Evolutionary conservation across 805 yeast species (phyloP).

Genomic region (Kurtzmaniella cleridarum): DNA sequence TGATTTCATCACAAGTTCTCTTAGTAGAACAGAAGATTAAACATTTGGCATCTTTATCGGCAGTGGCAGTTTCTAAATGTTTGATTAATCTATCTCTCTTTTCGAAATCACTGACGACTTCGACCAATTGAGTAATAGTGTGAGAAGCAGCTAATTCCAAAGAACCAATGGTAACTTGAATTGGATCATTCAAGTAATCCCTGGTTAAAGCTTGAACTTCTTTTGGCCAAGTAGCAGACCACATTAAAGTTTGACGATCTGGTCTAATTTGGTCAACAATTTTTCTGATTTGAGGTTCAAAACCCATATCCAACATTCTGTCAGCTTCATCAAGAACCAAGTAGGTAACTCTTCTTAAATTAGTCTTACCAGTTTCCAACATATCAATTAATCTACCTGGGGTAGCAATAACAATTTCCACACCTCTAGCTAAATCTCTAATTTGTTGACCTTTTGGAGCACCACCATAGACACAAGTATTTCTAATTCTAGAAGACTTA

Average conservation of each 20-base stretch:
- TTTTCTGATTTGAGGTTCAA: slow-evolving; percentile 98
- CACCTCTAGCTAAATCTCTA: slow-evolving; percentile 92
- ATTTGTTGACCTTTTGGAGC: slow-evolving; percentile 97
- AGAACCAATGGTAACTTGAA: slow-evolving; percentile 96
- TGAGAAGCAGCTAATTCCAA: slow-evolving; percentile 95
- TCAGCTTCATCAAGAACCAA: slow-evolving; percentile 98
- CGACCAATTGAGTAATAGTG: slow-evolving; percentile 89
- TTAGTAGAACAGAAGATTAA: slow-evolving; percentile 94
- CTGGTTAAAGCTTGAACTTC: slow-evolving; percentile 90
- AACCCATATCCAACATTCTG: slow-evolving; percentile 99
- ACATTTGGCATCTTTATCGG: slow-evolving; percentile 65
- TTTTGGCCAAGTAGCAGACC: slow-evolving; percentile 99
- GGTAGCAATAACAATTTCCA: slow-evolving; percentile 94
- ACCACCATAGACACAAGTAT: slow-evolving; percentile 98
- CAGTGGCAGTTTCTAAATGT: slow-evolving; percentile 77
- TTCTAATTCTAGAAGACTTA: slow-evolving; percentile 84
- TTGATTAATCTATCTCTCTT: slow-evolving; percentile 86
- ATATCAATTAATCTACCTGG: slow-evolving; percentile 98
- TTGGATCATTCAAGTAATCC: slow-evolving; percentile 87
- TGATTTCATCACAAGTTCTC: slow-evolving; percentile 95
- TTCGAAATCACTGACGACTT: slow-evolving; percentile 86
- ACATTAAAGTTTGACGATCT: slow-evolving; percentile 98
- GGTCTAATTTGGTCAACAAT: slow-evolving; percentile 98
- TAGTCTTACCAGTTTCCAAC: slow-evolving; percentile 93
- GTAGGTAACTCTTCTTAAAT: slow-evolving; percentile 93